These are phyloP conservation scores for Fusarium sp. DNA, from an alignment of 2,329 filamentous ascomycete genomes.

Conservation along the genomic window DNA sequence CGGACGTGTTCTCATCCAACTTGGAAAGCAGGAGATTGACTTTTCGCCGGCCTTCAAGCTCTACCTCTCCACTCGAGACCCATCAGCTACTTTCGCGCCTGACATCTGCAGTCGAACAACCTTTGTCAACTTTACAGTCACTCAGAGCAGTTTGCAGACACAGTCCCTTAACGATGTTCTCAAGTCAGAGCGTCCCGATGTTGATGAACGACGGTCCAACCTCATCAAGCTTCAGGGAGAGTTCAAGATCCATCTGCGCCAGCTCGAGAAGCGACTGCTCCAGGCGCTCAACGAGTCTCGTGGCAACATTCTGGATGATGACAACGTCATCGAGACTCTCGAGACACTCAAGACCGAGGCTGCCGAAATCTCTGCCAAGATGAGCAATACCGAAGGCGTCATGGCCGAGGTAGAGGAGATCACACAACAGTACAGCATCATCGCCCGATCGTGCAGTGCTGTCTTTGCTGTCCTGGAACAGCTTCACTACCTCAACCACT, in stretches of 20 bases:
- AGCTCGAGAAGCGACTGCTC: conserved; percentile 93
- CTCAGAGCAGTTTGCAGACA: conserved; percentile 97
- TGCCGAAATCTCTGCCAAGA: conserved; percentile 95
- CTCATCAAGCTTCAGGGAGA: conserved; percentile 99
- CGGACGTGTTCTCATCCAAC: conserved; percentile 96
- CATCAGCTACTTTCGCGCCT: conserved; percentile 94
- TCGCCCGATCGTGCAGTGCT: conserved; percentile 95
- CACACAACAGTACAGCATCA: conserved; percentile 92
- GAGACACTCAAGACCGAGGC: conserved; percentile 99
- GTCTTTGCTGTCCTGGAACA: conserved; percentile 98
- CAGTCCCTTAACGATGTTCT: conserved; percentile 98
- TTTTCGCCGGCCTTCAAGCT: conserved; percentile 98
- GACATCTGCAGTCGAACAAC: conserved; percentile 99
- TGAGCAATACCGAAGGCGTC: conserved; percentile 95
- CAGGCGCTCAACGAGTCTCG: conserved; percentile 97
- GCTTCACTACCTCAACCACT: conserved; percentile 97
- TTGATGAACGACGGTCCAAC: conserved; percentile 96
- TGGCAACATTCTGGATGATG: conserved; percentile 97
- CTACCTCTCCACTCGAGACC: conserved; percentile 95
- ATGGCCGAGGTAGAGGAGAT: conserved; percentile 99
- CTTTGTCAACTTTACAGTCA: conserved; percentile 99
- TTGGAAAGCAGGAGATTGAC: conserved; percentile 98
- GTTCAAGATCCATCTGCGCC: conserved; percentile 97
- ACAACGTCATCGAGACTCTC: conserved; percentile 97
- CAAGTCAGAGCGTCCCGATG: conserved; percentile 96